These are phyloP conservation scores for Poronia punctata DNA, from an alignment of 495 filamentous ascomycete genomes.

Conservation along the genomic window DNA sequence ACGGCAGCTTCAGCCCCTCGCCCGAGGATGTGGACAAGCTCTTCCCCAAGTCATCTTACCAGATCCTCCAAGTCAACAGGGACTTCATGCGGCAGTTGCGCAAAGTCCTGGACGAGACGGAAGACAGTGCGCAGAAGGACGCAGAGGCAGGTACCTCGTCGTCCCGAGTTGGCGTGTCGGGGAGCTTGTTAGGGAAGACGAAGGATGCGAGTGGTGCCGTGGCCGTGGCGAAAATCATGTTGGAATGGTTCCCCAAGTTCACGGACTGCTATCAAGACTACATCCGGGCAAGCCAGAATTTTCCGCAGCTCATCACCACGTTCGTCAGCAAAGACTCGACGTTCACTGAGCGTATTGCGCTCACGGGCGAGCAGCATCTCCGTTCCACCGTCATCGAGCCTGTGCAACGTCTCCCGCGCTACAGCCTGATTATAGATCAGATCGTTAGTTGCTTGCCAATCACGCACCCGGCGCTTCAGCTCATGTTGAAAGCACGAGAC, in stretches of 20 bases:
- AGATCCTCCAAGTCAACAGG: slow-evolving; percentile 72
- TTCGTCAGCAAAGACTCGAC: slow-evolving; percentile 73
- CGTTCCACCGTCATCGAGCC: slow-evolving; percentile 94
- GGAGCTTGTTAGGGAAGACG: slow-evolving; percentile 33
- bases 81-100: slow-evolving; percentile 69
- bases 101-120: slow-evolving; percentile 71
- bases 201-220: slow-evolving; percentile 67
- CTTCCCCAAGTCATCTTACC: slow-evolving; percentile 71
- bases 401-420: slow-evolving; percentile 88
- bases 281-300: slow-evolving; percentile 75
- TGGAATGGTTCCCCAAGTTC: slow-evolving; percentile 89
- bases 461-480: slow-evolving; percentile 71
- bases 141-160: slow-evolving; percentile 40
- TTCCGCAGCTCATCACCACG: slow-evolving; percentile 68
- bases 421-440: slow-evolving; percentile 92
- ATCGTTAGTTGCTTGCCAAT: slow-evolving; percentile 78
- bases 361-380: slow-evolving; percentile 83
- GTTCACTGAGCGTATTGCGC: slow-evolving; percentile 68
- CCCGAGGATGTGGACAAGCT: slow-evolving; percentile 64
- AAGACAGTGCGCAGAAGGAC: slow-evolving; percentile 67
- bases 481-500: slow-evolving; percentile 77
- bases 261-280: slow-evolving; percentile 84
- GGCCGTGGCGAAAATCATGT: slow-evolving; percentile 66
- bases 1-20: slow-evolving; percentile 65
- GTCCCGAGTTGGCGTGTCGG: slow-evolving; percentile 42